phyloP scores from a whole-genome alignment of 768 basidiomycete genomes.

The Rickenella mellea region DNA sequence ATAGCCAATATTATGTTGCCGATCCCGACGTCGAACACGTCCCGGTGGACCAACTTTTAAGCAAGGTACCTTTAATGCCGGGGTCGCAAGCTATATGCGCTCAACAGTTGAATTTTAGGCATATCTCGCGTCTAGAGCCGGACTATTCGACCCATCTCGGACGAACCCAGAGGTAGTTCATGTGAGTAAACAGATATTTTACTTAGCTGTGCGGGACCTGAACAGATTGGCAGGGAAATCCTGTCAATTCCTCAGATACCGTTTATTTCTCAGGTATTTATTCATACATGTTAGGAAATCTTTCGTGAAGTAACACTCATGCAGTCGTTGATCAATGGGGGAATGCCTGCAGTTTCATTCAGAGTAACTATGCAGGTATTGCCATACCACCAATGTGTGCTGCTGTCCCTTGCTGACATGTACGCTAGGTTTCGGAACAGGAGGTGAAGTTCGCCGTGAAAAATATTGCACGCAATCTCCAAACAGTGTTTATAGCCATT shows the following conservation, averaged over 20 bases:
- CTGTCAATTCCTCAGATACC: constrained; percentile 81
- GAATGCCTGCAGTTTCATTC: constrained; percentile 83
- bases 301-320: not conserved
- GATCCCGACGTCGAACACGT: constrained; percentile 76
- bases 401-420: too few relatives aligned
- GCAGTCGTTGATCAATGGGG: constrained; percentile 79
- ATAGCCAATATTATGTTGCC: constrained; percentile 84
- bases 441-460: constrained; percentile 33
- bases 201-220: not conserved
- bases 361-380: constrained; percentile 78
- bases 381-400: not conserved
- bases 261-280: constrained; percentile 79
- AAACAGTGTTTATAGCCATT: constrained; percentile 43
- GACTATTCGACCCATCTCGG: constrained; percentile 62
- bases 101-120: constrained; percentile 35
- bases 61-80: constrained; percentile 44
- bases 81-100: not conserved
- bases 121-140: constrained; percentile 75
- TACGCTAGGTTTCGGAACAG: constrained; percentile 84
- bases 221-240: constrained; percentile 50
- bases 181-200: constrained; percentile 27
- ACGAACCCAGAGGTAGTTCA: constrained; percentile 59
- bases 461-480: not conserved
- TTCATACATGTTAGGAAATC: not conserved
- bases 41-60: constrained; percentile 75